phyloP scores from a whole-genome alignment of 345 rosid species.

The Streptanthus diversifolius region DNA sequence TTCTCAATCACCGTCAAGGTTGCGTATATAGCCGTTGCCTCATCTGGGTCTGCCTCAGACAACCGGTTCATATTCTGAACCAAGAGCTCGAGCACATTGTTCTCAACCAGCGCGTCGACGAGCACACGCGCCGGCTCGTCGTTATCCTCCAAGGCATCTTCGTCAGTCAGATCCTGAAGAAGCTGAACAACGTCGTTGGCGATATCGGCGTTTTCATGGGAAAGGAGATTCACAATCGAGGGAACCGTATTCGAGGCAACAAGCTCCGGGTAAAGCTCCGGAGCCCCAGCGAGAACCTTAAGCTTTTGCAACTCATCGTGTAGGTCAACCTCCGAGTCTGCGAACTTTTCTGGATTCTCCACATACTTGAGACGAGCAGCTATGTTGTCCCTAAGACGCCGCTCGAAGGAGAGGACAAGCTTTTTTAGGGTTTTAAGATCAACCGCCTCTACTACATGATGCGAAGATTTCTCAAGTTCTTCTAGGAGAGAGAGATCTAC shows the following conservation, averaged over 20 bases:
- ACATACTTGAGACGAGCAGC: constrained; percentile 95
- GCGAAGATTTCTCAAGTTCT: constrained; percentile 80
- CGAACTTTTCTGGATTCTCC: constrained; percentile 84
- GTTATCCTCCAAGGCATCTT: constrained; percentile 80
- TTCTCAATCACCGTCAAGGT: constrained; percentile 83
- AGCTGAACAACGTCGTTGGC: constrained; percentile 87
- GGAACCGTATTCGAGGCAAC: constrained; percentile 68
- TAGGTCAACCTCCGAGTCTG: constrained; percentile 68
- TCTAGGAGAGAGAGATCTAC: constrained; percentile 78
- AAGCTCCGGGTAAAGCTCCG: constrained; percentile 89
- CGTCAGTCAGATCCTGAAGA: constrained; percentile 88
- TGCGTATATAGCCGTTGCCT: constrained; percentile 68
- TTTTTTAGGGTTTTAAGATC: constrained; percentile 80
- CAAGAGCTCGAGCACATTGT: constrained; percentile 79
- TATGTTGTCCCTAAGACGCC: constrained; percentile 91
- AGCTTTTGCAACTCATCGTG: constrained; percentile 92
- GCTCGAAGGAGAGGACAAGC: constrained; percentile 91
- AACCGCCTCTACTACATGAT: constrained; percentile 54
- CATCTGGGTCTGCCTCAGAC: constrained; percentile 78
- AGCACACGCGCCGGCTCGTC: constrained; percentile 76
- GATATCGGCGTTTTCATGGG: constrained; percentile 82
- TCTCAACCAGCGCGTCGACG: constrained; percentile 68
- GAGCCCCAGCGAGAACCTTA: constrained; percentile 82
- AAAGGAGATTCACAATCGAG: constrained; percentile 73
- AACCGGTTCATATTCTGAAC: constrained; percentile 87